These are phyloP conservation scores for Acer saccharum DNA, from an alignment of 345 rosid species.

Conservation along the genomic window DNA sequence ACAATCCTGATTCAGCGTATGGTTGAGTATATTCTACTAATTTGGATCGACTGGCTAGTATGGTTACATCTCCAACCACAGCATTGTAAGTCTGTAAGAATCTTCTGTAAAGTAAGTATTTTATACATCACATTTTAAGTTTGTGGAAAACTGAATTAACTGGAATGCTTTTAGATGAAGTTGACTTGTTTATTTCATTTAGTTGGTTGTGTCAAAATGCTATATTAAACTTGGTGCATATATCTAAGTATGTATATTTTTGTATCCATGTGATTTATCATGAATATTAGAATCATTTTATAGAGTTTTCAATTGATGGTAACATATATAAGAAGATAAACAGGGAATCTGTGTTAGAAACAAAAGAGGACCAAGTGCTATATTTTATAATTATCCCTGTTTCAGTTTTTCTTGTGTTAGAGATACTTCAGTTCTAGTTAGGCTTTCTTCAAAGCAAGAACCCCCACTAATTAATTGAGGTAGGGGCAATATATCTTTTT, in stretches of 20 bases:
- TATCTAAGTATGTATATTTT: background rate
- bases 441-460: background rate
- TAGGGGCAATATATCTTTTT: background rate
- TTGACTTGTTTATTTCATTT: background rate
- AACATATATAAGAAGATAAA: background rate
- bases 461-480: background rate
- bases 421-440: background rate
- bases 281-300: too few species aligned
- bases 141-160: background rate
- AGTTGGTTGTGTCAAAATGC: background rate
- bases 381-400: background rate
- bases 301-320: background rate
- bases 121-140: background rate
- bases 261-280: background rate
- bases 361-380: background rate
- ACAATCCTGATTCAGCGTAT: slow-evolving; percentile 50
- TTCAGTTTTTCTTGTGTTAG: background rate
- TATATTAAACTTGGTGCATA: background rate
- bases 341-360: background rate
- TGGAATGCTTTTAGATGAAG: background rate
- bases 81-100: slow-evolving; percentile 45
- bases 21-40: slow-evolving; percentile 56
- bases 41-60: slow-evolving; percentile 35
- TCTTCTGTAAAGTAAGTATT: background rate
- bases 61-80: slow-evolving; percentile 53